Evolutionary conservation across 176 grass and related monocot genomes (phyloP).

Genomic region (Avena insularis): DNA sequence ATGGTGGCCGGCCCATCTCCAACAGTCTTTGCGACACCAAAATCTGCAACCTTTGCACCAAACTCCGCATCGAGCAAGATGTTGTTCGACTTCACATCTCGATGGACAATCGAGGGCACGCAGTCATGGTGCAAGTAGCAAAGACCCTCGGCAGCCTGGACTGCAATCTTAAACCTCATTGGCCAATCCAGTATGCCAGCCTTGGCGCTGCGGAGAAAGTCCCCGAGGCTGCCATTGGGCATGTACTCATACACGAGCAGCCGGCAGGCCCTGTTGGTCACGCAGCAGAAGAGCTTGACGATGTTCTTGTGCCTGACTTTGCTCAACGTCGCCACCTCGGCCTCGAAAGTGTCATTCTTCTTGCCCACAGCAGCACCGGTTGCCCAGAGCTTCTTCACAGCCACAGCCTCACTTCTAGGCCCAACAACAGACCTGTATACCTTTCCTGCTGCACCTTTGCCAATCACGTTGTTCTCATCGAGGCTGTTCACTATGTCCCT

Average conservation of each 20-base stretch:
- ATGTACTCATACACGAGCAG: conserved; percentile 93
- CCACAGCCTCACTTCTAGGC: conserved; percentile 48
- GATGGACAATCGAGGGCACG: conserved; percentile 68
- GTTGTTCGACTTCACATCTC: conserved; percentile 97
- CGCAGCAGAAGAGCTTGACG: conserved; percentile 77
- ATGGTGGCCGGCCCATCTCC: conserved; percentile 58
- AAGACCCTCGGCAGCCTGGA: conserved; percentile 78
- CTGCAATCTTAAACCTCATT: conserved; percentile 60
- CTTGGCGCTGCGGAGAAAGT: conserved; percentile 66
- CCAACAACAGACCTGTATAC: conserved; percentile 64
- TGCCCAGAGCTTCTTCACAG: conserved; percentile 71
- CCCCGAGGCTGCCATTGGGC: conserved; percentile 93
- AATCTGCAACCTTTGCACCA: conserved; percentile 76
- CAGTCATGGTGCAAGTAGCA: conserved; percentile 92
- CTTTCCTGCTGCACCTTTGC: conserved; percentile 57
- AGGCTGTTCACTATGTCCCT: conserved; percentile 59
- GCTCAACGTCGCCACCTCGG: conserved; percentile 63
- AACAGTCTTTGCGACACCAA: conserved; percentile 73
- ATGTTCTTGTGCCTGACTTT: conserved; percentile 88
- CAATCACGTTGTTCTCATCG: conserved; percentile 64
- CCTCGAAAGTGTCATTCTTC: conserved; percentile 50
- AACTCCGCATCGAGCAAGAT: conserved; percentile 78
- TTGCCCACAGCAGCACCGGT: neutral
- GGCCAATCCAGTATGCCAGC: conserved; percentile 62
- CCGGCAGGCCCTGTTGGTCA: conserved; percentile 43